phyloP scores from a whole-genome alignment of 2,329 filamentous ascomycete genomes.

The Colletotrichum truncatum region DNA sequence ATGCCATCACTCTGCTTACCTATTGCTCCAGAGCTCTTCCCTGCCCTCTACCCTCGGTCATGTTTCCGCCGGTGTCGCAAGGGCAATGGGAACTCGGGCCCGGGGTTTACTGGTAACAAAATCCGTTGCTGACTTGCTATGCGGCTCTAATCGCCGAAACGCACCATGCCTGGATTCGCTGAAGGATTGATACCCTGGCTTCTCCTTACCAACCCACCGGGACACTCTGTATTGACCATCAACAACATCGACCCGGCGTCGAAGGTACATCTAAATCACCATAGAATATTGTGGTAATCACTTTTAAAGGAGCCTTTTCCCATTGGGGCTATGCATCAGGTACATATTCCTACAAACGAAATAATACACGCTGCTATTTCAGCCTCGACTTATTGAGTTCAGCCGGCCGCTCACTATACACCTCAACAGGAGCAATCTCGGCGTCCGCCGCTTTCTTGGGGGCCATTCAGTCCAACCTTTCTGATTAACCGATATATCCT shows the following conservation, averaged over 20 bases:
- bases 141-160: neutral
- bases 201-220: neutral
- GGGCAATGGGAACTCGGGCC: neutral
- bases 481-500: neutral
- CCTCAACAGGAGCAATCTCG: neutral
- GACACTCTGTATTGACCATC: neutral
- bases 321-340: neutral
- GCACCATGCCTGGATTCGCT: neutral
- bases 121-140: neutral
- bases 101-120: neutral
- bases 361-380: constrained; percentile 17
- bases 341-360: constrained; percentile 30
- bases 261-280: too few species aligned
- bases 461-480: neutral
- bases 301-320: too few species aligned
- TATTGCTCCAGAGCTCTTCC: neutral
- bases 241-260: neutral
- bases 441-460: neutral
- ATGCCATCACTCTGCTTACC: neutral
- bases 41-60: constrained; percentile 15
- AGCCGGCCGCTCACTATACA: constrained; percentile 4
- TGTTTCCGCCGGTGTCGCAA: constrained; percentile 4
- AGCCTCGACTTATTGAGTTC: neutral
- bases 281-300: too few species aligned
- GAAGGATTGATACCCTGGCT: neutral